These are phyloP conservation scores for Echeveria elegans DNA, from an alignment of 164 flowering plant genomes.

Conservation along the genomic window DNA sequence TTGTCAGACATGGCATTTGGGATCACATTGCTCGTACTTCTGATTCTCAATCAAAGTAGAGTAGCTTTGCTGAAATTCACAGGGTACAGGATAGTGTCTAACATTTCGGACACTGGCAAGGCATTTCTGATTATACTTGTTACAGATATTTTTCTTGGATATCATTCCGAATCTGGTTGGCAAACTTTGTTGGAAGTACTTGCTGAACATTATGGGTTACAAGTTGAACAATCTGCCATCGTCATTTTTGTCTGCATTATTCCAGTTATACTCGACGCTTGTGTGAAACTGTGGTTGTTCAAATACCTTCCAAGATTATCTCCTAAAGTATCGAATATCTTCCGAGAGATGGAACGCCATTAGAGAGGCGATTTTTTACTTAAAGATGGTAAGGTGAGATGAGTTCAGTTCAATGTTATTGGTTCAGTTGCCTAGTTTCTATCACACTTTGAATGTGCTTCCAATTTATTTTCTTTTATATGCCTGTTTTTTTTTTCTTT, in stretches of 20 bases:
- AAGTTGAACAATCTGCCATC: slow-evolving; percentile 60
- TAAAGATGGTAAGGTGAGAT: not conserved
- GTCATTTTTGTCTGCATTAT: slow-evolving; percentile 71
- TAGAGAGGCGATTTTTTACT: slow-evolving; percentile 18
- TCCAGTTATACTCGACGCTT: slow-evolving; percentile 80
- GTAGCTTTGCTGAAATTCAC: slow-evolving; percentile 97
- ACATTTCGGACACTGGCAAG: slow-evolving; percentile 88
- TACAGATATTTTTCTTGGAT: slow-evolving; percentile 96
- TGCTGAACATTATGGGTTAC: slow-evolving; percentile 82
- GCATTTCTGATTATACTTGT: slow-evolving; percentile 84
- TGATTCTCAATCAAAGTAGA: slow-evolving; percentile 78
- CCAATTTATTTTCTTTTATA: no score
- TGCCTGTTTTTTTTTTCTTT: not conserved
- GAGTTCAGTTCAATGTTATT: not conserved
- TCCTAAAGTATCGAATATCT: slow-evolving; percentile 65
- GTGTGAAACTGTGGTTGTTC: slow-evolving; percentile 97
- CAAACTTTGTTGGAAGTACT: slow-evolving; percentile 68
- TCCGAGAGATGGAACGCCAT: slow-evolving; percentile 84
- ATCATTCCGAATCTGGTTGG: slow-evolving; percentile 99
- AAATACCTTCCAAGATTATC: slow-evolving; percentile 86
- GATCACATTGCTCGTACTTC: slow-evolving; percentile 61
- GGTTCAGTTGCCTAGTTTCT: not conserved
- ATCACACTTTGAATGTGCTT: not conserved
- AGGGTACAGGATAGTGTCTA: slow-evolving; percentile 78
- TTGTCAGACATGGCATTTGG: slow-evolving; percentile 93